Percentiles rank a stretch among this genome's conserved stretches.
These are phyloP conservation scores for Nasturtium officinale DNA, from an alignment of 345 rosid species.

Conservation along the genomic window DNA sequence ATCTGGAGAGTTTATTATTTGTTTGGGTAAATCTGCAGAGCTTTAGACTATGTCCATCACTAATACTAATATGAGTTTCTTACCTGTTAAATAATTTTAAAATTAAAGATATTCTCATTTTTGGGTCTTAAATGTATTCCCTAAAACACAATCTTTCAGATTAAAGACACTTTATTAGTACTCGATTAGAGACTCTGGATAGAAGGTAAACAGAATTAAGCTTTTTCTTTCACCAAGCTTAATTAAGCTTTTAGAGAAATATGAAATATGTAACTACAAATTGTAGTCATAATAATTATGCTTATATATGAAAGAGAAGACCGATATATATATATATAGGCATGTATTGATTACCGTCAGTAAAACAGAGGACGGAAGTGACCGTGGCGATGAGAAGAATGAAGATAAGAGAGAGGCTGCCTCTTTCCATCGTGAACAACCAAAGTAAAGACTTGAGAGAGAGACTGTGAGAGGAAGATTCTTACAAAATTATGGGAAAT, in stretches of 20 bases:
- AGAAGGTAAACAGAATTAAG: no score
- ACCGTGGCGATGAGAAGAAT: slow-evolving; percentile 40
- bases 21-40: no score
- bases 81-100: no score
- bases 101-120: no score
- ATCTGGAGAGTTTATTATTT: not conserved
- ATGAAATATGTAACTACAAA: not conserved
- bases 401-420: slow-evolving; percentile 24
- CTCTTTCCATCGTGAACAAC: slow-evolving; percentile 32
- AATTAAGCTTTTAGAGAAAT: not conserved
- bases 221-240: no score
- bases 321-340: not conserved
- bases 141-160: no score
- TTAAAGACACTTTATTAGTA: no score
- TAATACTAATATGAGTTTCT: no score
- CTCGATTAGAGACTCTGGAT: no score
- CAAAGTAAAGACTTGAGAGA: not conserved
- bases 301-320: not conserved
- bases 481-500: slow-evolving; percentile 3
- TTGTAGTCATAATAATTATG: not conserved
- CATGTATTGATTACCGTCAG: slow-evolving; percentile 32
- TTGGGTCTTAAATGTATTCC: no score
- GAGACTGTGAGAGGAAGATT: not conserved
- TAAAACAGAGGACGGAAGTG: slow-evolving; percentile 39
- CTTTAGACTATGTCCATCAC: no score